These are phyloP conservation scores for Ceratobasidium sp. DNA, from an alignment of 1,284 basidiomycete species.

Conservation along the genomic window DNA sequence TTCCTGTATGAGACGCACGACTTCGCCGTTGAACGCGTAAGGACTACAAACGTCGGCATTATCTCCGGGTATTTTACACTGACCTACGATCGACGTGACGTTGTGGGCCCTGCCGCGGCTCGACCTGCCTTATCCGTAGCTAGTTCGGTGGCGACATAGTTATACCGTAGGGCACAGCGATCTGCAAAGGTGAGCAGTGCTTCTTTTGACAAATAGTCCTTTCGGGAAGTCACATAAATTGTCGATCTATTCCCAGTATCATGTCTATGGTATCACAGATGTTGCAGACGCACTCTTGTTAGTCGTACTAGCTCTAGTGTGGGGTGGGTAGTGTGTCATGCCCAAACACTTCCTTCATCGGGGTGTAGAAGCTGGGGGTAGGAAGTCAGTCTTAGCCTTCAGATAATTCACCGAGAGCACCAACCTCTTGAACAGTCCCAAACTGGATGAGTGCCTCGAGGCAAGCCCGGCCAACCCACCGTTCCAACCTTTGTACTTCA, in stretches of 20 bases:
- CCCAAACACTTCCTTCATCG: constrained; percentile 36
- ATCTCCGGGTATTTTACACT: background rate
- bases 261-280: constrained; percentile 5
- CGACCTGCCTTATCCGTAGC: constrained; percentile 27
- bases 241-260: too few species aligned
- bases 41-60: constrained; percentile 6
- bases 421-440: constrained; percentile 37
- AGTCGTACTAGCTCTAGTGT: background rate
- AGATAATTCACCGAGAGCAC: background rate
- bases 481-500: constrained; percentile 67
- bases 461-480: constrained; percentile 64
- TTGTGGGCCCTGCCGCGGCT: constrained; percentile 7
- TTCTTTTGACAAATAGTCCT: constrained; percentile 4
- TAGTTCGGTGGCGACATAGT: background rate
- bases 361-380: constrained; percentile 33
- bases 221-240: background rate
- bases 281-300: background rate
- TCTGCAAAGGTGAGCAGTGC: background rate
- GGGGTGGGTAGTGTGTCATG: background rate
- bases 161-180: background rate
- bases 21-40: background rate
- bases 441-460: constrained; percentile 56
- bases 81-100: constrained; percentile 1
- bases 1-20: background rate
- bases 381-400: constrained; percentile 2